These are phyloP conservation scores for Fusarium guadeloupense DNA, from an alignment of 2,329 filamentous ascomycete species.

Conservation along the genomic window DNA sequence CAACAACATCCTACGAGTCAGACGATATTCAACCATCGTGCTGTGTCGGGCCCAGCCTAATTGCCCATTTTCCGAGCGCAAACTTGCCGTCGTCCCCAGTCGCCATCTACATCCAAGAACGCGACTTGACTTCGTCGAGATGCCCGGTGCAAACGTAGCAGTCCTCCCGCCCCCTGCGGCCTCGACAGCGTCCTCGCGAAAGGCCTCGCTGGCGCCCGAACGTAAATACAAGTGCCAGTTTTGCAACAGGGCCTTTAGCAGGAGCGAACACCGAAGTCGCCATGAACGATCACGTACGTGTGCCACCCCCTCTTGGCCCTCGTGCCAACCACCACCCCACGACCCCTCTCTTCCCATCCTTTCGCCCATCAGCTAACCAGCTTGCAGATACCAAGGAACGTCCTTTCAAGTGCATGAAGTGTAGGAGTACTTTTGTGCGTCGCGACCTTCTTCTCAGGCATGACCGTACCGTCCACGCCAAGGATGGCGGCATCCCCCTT, in stretches of 20 bases:
- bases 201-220: conserved; percentile 81
- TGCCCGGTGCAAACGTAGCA: conserved; percentile 77
- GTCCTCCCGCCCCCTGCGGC: conserved; percentile 70
- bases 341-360: conserved; percentile 12
- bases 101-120: conserved; percentile 39
- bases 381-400: conserved; percentile 92
- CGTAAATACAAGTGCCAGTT: conserved; percentile 99
- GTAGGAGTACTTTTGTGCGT: conserved; percentile 96
- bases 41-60: conserved; percentile 51
- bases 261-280: conserved; percentile 95
- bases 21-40: conserved; percentile 70
- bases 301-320: conserved; percentile 48
- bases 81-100: conserved; percentile 40
- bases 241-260: conserved; percentile 95
- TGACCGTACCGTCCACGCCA: conserved; percentile 97
- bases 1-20: conserved; percentile 45
- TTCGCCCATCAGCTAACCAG: conserved; percentile 39
- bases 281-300: conserved; percentile 98
- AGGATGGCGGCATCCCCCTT: conserved; percentile 92
- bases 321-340: conserved; percentile 15
- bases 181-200: conserved; percentile 77
- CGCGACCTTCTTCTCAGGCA: conserved; percentile 95
- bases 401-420: conserved; percentile 98
- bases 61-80: conserved; percentile 40
- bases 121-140: conserved; percentile 57